phyloP scores from a whole-genome alignment of 2,329 filamentous ascomycete genomes.

The Trichoderma semiorbis region DNA sequence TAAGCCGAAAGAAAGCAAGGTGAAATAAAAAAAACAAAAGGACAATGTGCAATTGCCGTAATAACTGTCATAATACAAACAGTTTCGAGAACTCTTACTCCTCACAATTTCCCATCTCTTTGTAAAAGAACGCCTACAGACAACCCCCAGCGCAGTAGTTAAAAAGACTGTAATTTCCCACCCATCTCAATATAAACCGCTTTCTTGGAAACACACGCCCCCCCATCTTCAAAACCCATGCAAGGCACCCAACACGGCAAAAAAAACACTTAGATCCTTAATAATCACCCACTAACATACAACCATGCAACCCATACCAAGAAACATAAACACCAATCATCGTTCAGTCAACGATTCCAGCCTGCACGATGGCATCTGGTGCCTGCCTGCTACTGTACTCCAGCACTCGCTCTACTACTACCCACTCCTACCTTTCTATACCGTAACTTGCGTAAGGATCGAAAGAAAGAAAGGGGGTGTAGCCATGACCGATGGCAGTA shows the following conservation, averaged over 20 bases:
- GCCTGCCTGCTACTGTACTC: background rate
- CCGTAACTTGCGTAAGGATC: no score
- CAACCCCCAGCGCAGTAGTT: no score
- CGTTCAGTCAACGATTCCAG: background rate
- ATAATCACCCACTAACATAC: background rate
- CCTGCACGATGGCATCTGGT: background rate
- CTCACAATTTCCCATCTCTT: background rate
- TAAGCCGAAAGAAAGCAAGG: background rate
- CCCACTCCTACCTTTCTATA: background rate
- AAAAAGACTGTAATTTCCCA: background rate
- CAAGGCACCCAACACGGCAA: slow-evolving; percentile 12
- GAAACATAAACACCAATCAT: background rate
- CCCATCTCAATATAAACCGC: background rate
- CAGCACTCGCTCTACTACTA: background rate
- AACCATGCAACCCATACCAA: background rate
- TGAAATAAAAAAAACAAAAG: no score
- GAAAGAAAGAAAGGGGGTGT: background rate
- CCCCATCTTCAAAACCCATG: background rate
- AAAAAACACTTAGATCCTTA: background rate
- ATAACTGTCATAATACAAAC: background rate
- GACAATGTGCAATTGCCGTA: background rate
- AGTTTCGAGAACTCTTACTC: background rate
- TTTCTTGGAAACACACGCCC: background rate
- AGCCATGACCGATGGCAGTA: background rate
- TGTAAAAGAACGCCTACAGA: background rate